Evolutionary conservation across 148 eudicot genomes (phyloP).

Genomic region (Rhododendron henanense): DNA sequence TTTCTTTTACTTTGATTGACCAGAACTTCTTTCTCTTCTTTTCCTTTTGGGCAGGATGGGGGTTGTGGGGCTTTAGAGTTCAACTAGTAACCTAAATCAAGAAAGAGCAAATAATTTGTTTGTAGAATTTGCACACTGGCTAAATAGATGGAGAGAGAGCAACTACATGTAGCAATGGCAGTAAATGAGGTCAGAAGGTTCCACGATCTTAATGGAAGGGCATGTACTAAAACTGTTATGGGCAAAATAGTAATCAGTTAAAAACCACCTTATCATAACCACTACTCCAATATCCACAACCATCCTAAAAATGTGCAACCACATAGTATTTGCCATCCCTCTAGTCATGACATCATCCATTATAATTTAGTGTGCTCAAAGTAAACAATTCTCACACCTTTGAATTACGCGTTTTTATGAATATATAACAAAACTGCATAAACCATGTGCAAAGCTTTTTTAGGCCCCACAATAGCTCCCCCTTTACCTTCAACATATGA

Average conservation of each 20-base stretch:
- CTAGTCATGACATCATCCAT: too few species aligned
- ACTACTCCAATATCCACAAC: too few species aligned
- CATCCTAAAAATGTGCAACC: too few species aligned
- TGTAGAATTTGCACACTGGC: background rate
- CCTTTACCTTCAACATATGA: background rate
- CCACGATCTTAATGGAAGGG: background rate
- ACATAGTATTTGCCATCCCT: too few species aligned
- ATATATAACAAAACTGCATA: background rate
- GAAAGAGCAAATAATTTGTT: background rate
- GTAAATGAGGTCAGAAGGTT: background rate
- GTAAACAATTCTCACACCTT: background rate
- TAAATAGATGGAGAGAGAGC: background rate
- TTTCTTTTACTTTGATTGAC: background rate
- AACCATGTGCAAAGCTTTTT: background rate
- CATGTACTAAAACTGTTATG: background rate
- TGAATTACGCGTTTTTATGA: too few species aligned
- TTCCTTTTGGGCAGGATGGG: background rate
- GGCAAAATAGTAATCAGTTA: too few species aligned
- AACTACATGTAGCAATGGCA: background rate
- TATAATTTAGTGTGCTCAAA: too few species aligned
- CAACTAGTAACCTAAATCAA: background rate
- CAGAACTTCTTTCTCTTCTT: background rate
- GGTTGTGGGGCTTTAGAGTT: background rate
- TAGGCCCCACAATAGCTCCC: background rate
- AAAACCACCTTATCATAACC: too few species aligned